Evolutionary conservation across 2,329 filamentous ascomycete genomes (phyloP).

Genomic region (Aspergillus fumigatus): DNA sequence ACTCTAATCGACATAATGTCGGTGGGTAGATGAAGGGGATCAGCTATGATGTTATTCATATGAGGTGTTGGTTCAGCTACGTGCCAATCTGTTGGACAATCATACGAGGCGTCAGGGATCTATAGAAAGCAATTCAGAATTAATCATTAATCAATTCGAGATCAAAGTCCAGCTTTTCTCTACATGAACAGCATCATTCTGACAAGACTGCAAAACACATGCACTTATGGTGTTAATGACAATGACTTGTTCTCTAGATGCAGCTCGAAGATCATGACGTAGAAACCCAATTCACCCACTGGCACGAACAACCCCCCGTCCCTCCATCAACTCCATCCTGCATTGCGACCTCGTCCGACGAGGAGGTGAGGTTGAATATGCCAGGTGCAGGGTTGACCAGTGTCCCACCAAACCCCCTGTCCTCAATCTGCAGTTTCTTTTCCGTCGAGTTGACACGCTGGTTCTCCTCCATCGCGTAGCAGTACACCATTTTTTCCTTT

Average conservation of each 20-base stretch:
- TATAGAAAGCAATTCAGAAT: background rate
- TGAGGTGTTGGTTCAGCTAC: background rate
- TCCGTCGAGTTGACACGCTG: constrained; percentile 43
- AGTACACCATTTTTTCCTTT: constrained; percentile 55
- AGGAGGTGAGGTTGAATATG: constrained; percentile 31
- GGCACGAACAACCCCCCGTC: constrained; percentile 55
- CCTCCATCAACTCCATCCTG: constrained; percentile 55
- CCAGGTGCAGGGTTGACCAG: constrained; percentile 49
- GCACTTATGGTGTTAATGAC: background rate
- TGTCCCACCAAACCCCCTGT: constrained; percentile 47
- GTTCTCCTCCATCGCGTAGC: constrained; percentile 52
- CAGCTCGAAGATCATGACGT: background rate
- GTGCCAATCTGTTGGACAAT: background rate
- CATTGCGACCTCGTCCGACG: constrained; percentile 17
- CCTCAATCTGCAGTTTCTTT: constrained; percentile 49
- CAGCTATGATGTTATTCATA: background rate
- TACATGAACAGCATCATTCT: background rate
- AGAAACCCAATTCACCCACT: constrained; percentile 52
- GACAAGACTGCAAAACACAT: background rate
- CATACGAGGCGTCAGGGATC: background rate
- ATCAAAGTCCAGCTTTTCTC: background rate
- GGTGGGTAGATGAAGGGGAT: background rate
- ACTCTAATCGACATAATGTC: background rate
- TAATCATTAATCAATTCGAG: background rate
- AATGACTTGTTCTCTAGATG: background rate